Base-by-base conservation (phyloP, 768 basidiomycete genomes). In the Xerocomus potaroensis region DNA sequence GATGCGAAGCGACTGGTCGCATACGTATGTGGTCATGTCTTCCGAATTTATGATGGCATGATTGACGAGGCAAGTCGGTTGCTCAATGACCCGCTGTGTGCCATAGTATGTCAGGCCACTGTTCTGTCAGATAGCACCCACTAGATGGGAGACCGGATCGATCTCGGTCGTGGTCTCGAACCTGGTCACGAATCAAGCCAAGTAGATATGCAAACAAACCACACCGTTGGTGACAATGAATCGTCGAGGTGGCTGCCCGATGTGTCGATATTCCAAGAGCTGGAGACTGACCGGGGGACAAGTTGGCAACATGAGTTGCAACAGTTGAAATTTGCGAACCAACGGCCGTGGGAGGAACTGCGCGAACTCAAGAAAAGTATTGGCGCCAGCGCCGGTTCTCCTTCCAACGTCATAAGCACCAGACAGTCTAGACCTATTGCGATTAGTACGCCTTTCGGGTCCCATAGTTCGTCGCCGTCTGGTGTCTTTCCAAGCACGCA, bases 301-400 rank as follows among this genome's bases (percentile, higher is more conserved):
- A 91, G 88, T 54, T 96, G 93, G 92, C 92, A 95, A 69, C 95
- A 91, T 56, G 90, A 92, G 69, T 72, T 94, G 39, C 85, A 91
- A 67, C 88, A 92, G 64, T 72, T 93, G 54, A 76, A 81, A 59
- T 82, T 83, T 57, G 72, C 76, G 43, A 91, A 91, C 58, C 73
- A 80, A 65, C 66, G 80, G 50, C 53, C 91, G 45, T 64, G 64
- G 42, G 84, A 85, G 37, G 85, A 90, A 57, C 50, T 82, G 23
- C 62, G 60, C 19, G 62, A 57, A 15, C 64, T 78, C 11, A 76
- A 76, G 35, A 39, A 46, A 16, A 35, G 37, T 27, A 43, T n/a
- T 8, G 40, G 19, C 7, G 18, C 33, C 24, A 22, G 14, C 11
- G 8, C 48, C 7, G 45, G 18, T 12, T 3, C 51, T 11, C 32